Percentiles rank a stretch among this genome's conserved stretches.
Conservation (phyloP, 495 filamentous ascomycete genomes). For the Neurospora terricola region DNA sequence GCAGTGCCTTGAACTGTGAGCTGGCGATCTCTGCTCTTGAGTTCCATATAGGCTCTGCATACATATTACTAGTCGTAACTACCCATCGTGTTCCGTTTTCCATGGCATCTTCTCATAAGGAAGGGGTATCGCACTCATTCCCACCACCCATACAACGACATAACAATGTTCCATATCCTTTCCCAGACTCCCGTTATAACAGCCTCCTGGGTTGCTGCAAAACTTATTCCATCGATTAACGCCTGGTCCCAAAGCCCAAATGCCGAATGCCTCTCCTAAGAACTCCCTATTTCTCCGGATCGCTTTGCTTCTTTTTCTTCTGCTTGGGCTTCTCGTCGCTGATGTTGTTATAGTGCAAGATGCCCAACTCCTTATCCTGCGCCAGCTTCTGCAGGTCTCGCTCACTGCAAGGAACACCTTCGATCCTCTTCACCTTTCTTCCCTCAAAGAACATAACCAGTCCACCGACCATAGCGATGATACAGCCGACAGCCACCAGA, state of each 20-base stretch:
- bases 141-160: neutral
- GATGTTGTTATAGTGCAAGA: conserved; percentile 45
- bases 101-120: neutral
- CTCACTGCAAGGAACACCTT: conserved; percentile 46
- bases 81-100: neutral
- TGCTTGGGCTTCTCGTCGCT: conserved; percentile 40
- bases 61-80: neutral
- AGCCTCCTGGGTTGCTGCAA: neutral
- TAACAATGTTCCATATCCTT: neutral
- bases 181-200: neutral
- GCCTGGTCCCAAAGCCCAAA: neutral
- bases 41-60: neutral
- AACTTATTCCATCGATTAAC: neutral
- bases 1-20: neutral
- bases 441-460: conserved; percentile 58
- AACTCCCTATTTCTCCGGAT: conserved; percentile 5
- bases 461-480: conserved; percentile 59
- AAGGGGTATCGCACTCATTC: neutral
- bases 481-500: conserved; percentile 60
- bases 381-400: conserved; percentile 35
- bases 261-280: neutral
- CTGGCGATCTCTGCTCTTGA: neutral
- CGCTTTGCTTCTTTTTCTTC: conserved; percentile 22
- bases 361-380: conserved; percentile 37
- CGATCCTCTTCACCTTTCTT: conserved; percentile 53